These are phyloP conservation scores for Asterochloris erici DNA, from an alignment of 139 green algal species.

Conservation along the genomic window DNA sequence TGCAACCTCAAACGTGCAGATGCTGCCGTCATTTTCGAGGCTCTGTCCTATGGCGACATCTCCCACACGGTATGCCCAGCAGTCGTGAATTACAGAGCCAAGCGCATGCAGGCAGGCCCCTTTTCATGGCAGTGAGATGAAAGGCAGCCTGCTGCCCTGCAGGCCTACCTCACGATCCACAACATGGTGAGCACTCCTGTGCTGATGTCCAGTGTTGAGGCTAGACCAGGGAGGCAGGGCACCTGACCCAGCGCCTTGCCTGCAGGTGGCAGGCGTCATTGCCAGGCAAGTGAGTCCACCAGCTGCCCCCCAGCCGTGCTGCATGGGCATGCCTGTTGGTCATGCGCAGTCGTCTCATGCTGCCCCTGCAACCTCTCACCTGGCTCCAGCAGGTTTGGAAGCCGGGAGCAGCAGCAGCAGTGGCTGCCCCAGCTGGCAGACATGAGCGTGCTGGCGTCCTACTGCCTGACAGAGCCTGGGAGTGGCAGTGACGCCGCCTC, in stretches of 20 bases:
- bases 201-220: not conserved
- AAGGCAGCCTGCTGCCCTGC: too few species aligned
- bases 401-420: conserved; percentile 31
- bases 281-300: too few species aligned
- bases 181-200: conserved; percentile 69
- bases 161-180: conserved; percentile 80
- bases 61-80: conserved; percentile 35
- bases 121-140: too few species aligned
- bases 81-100: too few species aligned
- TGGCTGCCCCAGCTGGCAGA: conserved; percentile 50
- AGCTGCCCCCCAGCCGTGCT: too few species aligned
- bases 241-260: not conserved
- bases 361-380: too few species aligned
- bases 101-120: too few species aligned
- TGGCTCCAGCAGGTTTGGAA: conserved; percentile 41
- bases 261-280: not conserved
- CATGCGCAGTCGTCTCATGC: too few species aligned
- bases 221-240: not conserved
- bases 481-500: conserved; percentile 69
- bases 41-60: conserved; percentile 70
- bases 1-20: conserved; percentile 35
- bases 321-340: too few species aligned
- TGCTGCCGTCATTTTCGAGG: conserved; percentile 79
- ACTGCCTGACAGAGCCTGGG: conserved; percentile 81
- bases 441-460: conserved; percentile 67